Evolutionary conservation across 257 asterid genomes (phyloP).

Genomic region (Penstemon barbatus): DNA sequence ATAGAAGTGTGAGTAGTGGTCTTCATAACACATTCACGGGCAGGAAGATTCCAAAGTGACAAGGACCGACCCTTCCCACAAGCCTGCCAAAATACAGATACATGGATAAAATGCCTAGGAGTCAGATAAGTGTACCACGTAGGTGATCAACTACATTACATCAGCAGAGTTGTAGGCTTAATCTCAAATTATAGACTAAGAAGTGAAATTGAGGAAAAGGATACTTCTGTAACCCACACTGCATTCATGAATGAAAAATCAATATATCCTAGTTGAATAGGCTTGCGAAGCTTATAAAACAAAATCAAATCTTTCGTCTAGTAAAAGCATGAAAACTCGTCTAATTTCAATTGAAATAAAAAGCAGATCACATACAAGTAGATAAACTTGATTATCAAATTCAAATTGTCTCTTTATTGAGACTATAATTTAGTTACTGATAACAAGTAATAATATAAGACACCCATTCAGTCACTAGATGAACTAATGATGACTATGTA

Average conservation of each 20-base stretch:
- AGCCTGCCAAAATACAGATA: slow-evolving; percentile 46
- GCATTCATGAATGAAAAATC: not conserved
- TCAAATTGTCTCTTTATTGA: not conserved
- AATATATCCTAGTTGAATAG: not conserved
- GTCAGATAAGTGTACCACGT: slow-evolving; percentile 2
- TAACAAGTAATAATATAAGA: not conserved
- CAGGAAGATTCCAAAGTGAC: slow-evolving; percentile 93
- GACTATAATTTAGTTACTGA: not conserved
- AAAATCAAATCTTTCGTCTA: slow-evolving; percentile 19
- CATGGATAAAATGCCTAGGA: slow-evolving; percentile 17
- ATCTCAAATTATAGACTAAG: slow-evolving; percentile 8
- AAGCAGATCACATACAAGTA: not conserved
- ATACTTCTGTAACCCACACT: slow-evolving; percentile 2
- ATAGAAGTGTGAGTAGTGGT: slow-evolving; percentile 50
- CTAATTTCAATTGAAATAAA: not conserved
- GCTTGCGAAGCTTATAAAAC: slow-evolving; percentile 9
- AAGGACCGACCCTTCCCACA: slow-evolving; percentile 85
- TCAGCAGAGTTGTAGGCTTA: not conserved
- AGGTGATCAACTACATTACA: slow-evolving; percentile 10
- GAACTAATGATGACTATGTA: slow-evolving; percentile 16
- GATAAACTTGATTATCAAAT: slow-evolving; percentile 13
- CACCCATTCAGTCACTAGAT: not conserved
- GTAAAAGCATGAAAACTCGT: slow-evolving; percentile 1
- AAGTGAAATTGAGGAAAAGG: not conserved
- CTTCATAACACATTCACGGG: slow-evolving; percentile 69